Evolutionary conservation across 768 basidiomycete genomes (phyloP), one percentile per base, ranked within the genome.

Genomic region (Russula lepida): DNA sequence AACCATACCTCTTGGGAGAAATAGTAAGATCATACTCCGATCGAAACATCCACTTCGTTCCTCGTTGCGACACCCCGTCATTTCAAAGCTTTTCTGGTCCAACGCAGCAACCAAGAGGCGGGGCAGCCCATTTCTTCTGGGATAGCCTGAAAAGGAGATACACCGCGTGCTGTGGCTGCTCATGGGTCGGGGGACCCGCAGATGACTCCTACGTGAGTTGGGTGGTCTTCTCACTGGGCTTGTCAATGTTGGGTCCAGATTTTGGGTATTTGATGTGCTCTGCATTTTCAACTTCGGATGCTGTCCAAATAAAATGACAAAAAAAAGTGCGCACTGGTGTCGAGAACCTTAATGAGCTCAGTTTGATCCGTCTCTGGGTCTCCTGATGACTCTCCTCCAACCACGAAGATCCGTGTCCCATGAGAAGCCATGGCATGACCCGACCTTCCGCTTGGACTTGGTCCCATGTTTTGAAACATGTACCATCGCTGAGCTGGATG

Each of bases 401-500:
- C 80, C 5, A 99, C 94, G 66, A 92, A 90, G 4, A 99, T 90
- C 64, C 86, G 83, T 52, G 85, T 81, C 33, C 91, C 92, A 69
- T 89, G 85, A 17, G 91, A 85, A 7, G 95, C 92, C 94, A 99
- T 95, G 19, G 95, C 90, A 74, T 99, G 97, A 2, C 97, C 97
- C 11, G 92, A 95, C 53, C 97, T 82, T 2, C 92, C 90, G 43
- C 80, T 86, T 0, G 97, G 97, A 17, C 92, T 83, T 17, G 95
- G 95, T 0, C 97, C 97, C 97, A 99, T 99, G 70, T 98, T 97
- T 74, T 97, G 94, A 78, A 99, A 98, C 92, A 95, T 98, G 75
- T 94, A 99, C 97, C 97, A 99, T 68, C 95, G 81, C 69, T 93
- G 91, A 73, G 94, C 95, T 98, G 71, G 37, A 49, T 48, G 44